These are phyloP conservation scores for Pichia sp. DNA, from an alignment of 1,139 yeast genomes.

Conservation along the genomic window DNA sequence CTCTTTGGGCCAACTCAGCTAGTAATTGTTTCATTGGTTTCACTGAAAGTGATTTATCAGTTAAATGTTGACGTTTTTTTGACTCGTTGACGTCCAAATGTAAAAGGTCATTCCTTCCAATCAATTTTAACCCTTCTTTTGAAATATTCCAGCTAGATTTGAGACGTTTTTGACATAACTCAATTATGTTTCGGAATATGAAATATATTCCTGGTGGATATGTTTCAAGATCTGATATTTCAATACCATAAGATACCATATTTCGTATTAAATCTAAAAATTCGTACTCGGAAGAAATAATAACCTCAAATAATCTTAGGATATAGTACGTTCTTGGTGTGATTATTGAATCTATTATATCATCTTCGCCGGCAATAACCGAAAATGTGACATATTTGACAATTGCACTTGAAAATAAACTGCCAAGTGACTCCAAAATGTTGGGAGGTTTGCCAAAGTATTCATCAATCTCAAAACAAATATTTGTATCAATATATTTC, in stretches of 20 bases:
- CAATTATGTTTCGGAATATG: constrained; percentile 56
- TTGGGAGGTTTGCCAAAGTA: constrained; percentile 47
- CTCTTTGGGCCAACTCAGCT: neutral
- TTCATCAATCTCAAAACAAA: constrained; percentile 35
- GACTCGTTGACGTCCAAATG: neutral
- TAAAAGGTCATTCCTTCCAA: constrained; percentile 61
- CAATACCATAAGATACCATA: constrained; percentile 49
- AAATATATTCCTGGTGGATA: constrained; percentile 66
- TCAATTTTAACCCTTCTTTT: constrained; percentile 44
- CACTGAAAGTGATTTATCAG: neutral
- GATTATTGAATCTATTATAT: constrained; percentile 46
- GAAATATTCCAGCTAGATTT: constrained; percentile 36
- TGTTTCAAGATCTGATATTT: constrained; percentile 48
- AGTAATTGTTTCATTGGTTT: constrained; percentile 32
- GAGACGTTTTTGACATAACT: constrained; percentile 48
- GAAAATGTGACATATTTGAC: constrained; percentile 60
- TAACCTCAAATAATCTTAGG: constrained; percentile 51
- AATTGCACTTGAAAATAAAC: constrained; percentile 36
- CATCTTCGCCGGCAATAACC: constrained; percentile 57
- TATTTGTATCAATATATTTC: constrained; percentile 22
- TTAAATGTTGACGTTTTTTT: neutral
- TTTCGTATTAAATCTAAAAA: constrained; percentile 48
- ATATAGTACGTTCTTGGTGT: constrained; percentile 60
- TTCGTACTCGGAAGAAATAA: constrained; percentile 46
- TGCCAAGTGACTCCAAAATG: constrained; percentile 43